A percentile compares a stretch with the other conserved stretches of the same genome.
These are phyloP conservation scores for Phytophthora boehmeriae DNA, from an alignment of 352 stramenopile species.

Conservation along the genomic window DNA sequence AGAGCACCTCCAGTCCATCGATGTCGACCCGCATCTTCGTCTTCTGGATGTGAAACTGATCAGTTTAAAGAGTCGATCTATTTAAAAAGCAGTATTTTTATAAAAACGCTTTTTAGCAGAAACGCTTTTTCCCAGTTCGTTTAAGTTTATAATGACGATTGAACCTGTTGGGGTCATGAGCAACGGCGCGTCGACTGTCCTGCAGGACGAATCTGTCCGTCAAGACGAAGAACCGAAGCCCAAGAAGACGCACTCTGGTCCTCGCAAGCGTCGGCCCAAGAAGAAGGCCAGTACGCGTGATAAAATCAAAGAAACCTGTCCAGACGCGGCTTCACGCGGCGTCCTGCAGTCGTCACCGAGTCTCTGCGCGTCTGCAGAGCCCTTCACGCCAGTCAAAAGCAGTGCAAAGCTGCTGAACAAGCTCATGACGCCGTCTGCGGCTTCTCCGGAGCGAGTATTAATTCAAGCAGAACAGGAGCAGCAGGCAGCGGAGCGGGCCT, in stretches of 20 bases:
- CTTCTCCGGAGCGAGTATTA: slow-evolving; percentile 9
- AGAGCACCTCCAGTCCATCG: slow-evolving; percentile 98
- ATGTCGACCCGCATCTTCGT: slow-evolving; percentile 92
- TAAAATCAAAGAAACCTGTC: not conserved
- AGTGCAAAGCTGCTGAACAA: not conserved
- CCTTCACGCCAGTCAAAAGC: slow-evolving; percentile 35
- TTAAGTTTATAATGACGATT: not conserved
- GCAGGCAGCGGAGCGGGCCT: slow-evolving; percentile 54
- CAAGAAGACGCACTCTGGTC: slow-evolving; percentile 57
- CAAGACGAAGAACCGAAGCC: slow-evolving; percentile 8
- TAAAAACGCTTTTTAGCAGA: too few relatives aligned
- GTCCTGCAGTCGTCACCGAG: not conserved
- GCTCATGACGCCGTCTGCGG: too few relatives aligned
- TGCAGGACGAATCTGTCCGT: slow-evolving; percentile 18
- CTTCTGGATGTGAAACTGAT: not conserved
- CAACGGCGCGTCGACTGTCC: slow-evolving; percentile 11
- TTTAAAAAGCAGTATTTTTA: too few relatives aligned
- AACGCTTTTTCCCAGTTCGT: too few relatives aligned
- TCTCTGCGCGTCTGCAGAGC: slow-evolving; percentile 38
- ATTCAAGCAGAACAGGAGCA: slow-evolving; percentile 29
- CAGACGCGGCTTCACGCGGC: not conserved
- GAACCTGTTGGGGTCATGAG: slow-evolving; percentile 15
- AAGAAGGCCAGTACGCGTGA: slow-evolving; percentile 45
- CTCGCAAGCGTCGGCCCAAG: slow-evolving; percentile 68
- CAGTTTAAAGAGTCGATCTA: too few relatives aligned